Evolutionary conservation across 495 filamentous ascomycete genomes (phyloP).

Genomic region (Talaromyces adpressus): DNA sequence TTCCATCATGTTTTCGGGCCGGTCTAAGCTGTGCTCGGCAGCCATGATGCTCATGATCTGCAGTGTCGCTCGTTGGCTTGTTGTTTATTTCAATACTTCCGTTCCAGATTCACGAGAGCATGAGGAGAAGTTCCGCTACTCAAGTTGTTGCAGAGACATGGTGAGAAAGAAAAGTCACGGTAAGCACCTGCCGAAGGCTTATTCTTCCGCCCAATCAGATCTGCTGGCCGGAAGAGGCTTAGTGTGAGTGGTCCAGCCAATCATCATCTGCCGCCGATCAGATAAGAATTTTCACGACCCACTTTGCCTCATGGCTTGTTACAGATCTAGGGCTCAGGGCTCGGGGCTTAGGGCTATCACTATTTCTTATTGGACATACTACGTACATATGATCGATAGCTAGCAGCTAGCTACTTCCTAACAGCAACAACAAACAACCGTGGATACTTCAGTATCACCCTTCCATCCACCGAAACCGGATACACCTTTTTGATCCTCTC

Average conservation of each 20-base stretch:
- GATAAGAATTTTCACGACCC: background rate
- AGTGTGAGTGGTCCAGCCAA: background rate
- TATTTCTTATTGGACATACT: background rate
- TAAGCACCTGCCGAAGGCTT: background rate
- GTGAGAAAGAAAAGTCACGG: background rate
- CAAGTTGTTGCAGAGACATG: no score
- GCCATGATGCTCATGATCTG: background rate
- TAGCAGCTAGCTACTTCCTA: slow-evolving; percentile 13
- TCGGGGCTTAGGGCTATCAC: background rate
- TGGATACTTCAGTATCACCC: slow-evolving; percentile 38
- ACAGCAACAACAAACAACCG: slow-evolving; percentile 43
- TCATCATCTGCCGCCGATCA: background rate
- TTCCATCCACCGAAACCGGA: slow-evolving; percentile 30
- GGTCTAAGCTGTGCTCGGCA: background rate
- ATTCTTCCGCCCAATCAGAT: background rate
- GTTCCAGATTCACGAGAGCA: no score
- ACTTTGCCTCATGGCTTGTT: background rate
- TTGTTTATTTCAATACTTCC: background rate
- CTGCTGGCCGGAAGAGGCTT: background rate
- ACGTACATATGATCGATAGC: background rate
- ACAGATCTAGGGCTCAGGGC: background rate
- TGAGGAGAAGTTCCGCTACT: no score
- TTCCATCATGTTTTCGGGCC: background rate
- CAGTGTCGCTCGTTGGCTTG: background rate
- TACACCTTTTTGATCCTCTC: slow-evolving; percentile 27